Evolutionary conservation across 805 yeast species (phyloP).

Genomic region (Cyberlindnera maritima): DNA sequence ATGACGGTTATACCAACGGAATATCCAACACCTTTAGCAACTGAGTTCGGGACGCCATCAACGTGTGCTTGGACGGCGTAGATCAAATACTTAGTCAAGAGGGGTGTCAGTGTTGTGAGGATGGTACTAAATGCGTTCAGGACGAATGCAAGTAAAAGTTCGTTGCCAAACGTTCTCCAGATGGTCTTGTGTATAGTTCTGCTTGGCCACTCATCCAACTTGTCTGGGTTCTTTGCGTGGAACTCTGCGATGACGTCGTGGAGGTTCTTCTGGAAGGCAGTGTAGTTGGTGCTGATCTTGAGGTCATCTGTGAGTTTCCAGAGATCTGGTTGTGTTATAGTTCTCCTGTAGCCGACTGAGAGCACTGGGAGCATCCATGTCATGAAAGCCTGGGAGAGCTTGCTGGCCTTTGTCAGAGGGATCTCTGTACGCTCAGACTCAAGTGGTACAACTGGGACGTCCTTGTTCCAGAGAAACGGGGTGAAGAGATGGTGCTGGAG

Average conservation of each 20-base stretch:
- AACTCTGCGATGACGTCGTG: conserved; percentile 8
- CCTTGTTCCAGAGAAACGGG: neutral
- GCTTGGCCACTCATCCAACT: conserved; percentile 3
- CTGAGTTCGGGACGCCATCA: conserved; percentile 48
- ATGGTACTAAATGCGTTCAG: neutral
- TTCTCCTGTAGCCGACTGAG: conserved; percentile 63
- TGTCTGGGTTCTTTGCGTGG: neutral
- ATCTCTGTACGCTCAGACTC: conserved; percentile 43
- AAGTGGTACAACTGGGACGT: conserved; percentile 47
- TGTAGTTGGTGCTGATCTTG: conserved; percentile 15
- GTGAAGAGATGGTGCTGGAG: conserved; percentile 1
- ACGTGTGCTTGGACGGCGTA: conserved; percentile 36
- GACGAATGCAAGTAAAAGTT: neutral
- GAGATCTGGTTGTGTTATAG: conserved; percentile 59
- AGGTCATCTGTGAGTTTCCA: conserved; percentile 40
- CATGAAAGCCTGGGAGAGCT: conserved; percentile 43
- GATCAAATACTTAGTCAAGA: conserved; percentile 48
- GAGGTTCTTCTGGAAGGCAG: conserved; percentile 38
- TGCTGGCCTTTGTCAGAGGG: conserved; percentile 37
- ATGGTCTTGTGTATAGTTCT: conserved; percentile 33
- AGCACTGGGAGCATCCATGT: conserved; percentile 66
- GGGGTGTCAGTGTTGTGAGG: conserved; percentile 39
- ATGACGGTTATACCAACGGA: conserved; percentile 47
- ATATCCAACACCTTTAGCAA: conserved; percentile 68
- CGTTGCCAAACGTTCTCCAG: conserved; percentile 12